Evolutionary conservation across 2,329 filamentous ascomycete species (phyloP), one percentile per base, ranked within the genome.

Genomic region (Fusarium begoniae): DNA sequence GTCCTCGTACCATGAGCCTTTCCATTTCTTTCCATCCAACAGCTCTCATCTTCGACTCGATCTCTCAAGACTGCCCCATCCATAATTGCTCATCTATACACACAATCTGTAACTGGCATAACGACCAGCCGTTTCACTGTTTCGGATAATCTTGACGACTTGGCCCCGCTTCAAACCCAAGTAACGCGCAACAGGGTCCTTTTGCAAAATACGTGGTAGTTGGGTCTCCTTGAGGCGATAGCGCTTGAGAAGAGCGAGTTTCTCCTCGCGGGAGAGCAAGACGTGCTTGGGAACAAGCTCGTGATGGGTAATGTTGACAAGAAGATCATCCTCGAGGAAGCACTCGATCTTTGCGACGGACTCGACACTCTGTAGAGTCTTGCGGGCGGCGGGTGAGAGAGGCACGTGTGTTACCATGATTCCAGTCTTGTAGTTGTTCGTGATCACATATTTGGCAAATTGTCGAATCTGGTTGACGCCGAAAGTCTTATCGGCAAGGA

Each of bases 161-260:
- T 98, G 94, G 8, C 95, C 95, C 81, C 95, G 90, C 86, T 93
- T 93, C 81, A 99, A 86, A 18, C 96, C 96, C 63, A 98, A 86
- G 83, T 98, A 99, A 79, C 93, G 92, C 32, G 96, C 94, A 59
- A 99, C 95, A 7, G 96, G 96, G 82, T 99, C 96, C 76, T 93
- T 94, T 75, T 93, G 90, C 83, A 98, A 90, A 78, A 99, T 98
- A 64, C 96, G 90, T 9, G 96, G 96, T 80, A 99, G 87, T 86
- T 99, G 96, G 15, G 94, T 98, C 88, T 99, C 96, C 90, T 98
- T 98, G 83, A 99, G 85, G 55, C 96, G 91, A 85, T 99, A 99
- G 72, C 96, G 89, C 84, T 95, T 91, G 69, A 99, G 87, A 79
- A 99, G 85, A 43, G 93, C 92, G 53, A 86, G 85, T 89, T 98